Conservation (phyloP, 768 basidiomycete species). For the Pulveroboletus sp. region DNA sequence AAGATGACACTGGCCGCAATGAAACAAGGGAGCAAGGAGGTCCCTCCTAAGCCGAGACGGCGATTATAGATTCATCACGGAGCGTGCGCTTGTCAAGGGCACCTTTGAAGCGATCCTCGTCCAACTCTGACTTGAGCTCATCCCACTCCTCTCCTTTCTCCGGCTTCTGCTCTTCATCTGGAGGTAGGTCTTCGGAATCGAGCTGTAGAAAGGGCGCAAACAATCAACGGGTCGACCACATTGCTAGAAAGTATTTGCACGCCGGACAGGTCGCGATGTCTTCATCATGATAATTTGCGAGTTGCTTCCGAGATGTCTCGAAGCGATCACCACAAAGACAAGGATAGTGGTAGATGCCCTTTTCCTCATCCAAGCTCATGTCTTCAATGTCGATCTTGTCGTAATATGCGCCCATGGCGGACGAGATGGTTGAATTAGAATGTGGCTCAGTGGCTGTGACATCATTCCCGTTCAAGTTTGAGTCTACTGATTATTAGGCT, state of each 20-base stretch:
- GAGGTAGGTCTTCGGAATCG: constrained; percentile 73
- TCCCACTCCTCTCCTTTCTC: constrained; percentile 36
- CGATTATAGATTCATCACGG: constrained; percentile 16
- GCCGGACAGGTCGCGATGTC: constrained; percentile 93
- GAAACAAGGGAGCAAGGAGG: not conserved
- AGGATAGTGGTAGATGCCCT: constrained; percentile 88
- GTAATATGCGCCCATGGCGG: constrained; percentile 80
- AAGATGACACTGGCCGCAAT: not conserved
- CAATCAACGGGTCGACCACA: constrained; percentile 4
- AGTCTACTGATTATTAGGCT: too few relatives aligned
- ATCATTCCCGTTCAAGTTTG: too few relatives aligned
- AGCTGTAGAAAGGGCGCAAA: constrained; percentile 45
- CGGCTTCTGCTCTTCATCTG: constrained; percentile 40
- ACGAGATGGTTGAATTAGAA: constrained; percentile 3
- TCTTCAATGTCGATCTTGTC: constrained; percentile 98
- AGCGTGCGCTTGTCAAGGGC: constrained; percentile 58
- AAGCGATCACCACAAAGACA: constrained; percentile 98
- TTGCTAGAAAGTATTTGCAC: constrained; percentile 45
- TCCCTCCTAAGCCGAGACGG: constrained; percentile 16
- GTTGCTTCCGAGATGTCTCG: constrained; percentile 84
- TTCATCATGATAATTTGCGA: constrained; percentile 83
- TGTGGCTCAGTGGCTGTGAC: constrained; percentile 12
- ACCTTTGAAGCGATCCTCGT: constrained; percentile 54
- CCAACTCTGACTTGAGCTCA: constrained; percentile 37
- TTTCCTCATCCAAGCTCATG: constrained; percentile 84